phyloP scores from a whole-genome alignment of 306 rosid species.

The Comarum palustre region DNA sequence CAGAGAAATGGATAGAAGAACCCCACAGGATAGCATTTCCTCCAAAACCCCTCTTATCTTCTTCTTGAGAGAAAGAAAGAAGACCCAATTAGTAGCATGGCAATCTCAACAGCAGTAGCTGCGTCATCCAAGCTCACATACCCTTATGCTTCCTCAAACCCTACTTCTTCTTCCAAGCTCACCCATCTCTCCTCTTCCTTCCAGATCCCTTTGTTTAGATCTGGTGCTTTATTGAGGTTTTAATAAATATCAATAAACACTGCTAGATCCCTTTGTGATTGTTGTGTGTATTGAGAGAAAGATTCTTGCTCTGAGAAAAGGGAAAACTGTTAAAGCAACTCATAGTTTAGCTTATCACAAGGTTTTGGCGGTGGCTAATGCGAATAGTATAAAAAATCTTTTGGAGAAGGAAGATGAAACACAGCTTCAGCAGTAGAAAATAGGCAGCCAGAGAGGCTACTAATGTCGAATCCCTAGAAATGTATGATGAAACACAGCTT shows the following conservation, averaged over 20 bases:
- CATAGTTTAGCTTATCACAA: constrained; percentile 32
- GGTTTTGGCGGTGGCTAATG: constrained; percentile 29
- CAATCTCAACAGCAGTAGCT: constrained; percentile 43
- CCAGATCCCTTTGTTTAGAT: too few relatives aligned
- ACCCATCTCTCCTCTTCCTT: constrained; percentile 63
- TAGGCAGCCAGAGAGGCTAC: constrained; percentile 44
- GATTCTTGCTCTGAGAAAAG: constrained; percentile 80
- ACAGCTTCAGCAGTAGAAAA: constrained; percentile 30
- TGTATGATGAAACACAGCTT: constrained; percentile 58
- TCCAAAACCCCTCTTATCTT: not conserved
- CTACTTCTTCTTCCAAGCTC: constrained; percentile 26
- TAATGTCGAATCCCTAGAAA: constrained; percentile 41
- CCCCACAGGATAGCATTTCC: constrained; percentile 32
- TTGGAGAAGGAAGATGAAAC: constrained; percentile 32
- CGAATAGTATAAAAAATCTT: constrained; percentile 12
- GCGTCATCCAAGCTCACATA: constrained; percentile 45
- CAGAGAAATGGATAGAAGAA: constrained; percentile 43
- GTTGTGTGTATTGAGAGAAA: constrained; percentile 63
- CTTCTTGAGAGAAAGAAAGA: not conserved
- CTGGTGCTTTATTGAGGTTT: too few relatives aligned
- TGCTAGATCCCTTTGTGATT: constrained; percentile 84
- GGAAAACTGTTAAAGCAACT: constrained; percentile 65
- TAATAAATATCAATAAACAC: too few relatives aligned
- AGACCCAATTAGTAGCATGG: constrained; percentile 31
- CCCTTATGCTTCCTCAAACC: constrained; percentile 26